Conservation (phyloP, 225 moss, liverwort and hornwort species). For the Polytrichum formosum region DNA sequence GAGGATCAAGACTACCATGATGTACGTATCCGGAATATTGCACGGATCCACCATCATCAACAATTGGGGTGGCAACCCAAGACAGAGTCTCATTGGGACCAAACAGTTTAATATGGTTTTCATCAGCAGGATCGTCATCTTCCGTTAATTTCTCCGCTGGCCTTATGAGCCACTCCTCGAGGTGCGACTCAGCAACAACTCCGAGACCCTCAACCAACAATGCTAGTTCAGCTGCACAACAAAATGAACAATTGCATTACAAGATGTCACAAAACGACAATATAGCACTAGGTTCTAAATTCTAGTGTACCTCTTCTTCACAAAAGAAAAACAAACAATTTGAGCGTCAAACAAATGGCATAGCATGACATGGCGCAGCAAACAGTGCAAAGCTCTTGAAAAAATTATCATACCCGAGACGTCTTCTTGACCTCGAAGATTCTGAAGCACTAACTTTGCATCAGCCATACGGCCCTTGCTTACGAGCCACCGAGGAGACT, state of each 20-base stretch:
- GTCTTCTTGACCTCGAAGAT: conserved; percentile 46
- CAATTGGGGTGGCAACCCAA: conserved; percentile 85
- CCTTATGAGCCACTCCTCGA: conserved; percentile 90
- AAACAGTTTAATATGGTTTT: conserved; percentile 77
- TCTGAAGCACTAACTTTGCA: conserved; percentile 48
- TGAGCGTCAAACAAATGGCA: too few relatives aligned
- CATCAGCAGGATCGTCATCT: conserved; percentile 50
- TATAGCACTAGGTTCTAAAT: too few relatives aligned
- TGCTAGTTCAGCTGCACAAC: conserved; percentile 77
- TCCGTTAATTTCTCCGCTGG: conserved; percentile 57
- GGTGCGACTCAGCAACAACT: conserved; percentile 55
- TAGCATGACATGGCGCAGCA: too few relatives aligned
- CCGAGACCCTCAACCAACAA: conserved; percentile 92
- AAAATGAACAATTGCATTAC: neutral
- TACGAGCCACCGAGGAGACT: conserved; percentile 63
- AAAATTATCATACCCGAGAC: conserved; percentile 35
- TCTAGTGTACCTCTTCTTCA: too few relatives aligned
- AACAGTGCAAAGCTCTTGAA: too few relatives aligned
- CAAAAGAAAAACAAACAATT: too few relatives aligned
- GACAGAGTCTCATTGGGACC: conserved; percentile 71
- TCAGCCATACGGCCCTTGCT: conserved; percentile 64
- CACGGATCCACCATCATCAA: conserved; percentile 54
- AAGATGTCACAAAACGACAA: neutral
- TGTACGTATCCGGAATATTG: conserved; percentile 20
- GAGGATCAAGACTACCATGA: conserved; percentile 29